Base-by-base conservation (phyloP, 306 rosid genomes). In the Herpetospermum pedunculosum region DNA sequence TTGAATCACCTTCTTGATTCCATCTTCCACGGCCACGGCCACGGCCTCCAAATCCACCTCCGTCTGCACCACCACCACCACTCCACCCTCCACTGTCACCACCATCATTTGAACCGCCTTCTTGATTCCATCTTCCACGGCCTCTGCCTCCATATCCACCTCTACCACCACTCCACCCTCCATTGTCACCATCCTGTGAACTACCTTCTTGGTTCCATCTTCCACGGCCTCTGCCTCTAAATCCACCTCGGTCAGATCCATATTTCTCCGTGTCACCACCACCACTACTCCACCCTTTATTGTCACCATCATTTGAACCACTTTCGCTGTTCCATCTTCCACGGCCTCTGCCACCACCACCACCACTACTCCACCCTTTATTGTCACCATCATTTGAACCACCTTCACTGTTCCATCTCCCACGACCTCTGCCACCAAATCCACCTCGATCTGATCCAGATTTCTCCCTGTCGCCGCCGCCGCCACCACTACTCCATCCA, bases 301-400 rank as follows among this genome's bases (percentile, higher is more conserved):
- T 35, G 10, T 34, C 60, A 35, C 80, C 75, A 54, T 78, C 80
- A 79, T 67, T 83, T 89, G 89, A 85, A 78, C 83, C 80, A 41
- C 92, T 87, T 69, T 79, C 62, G 32, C 80, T 85, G 76, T 80
- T 92, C 83, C 84, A 74, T 83, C 96, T 85, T 72, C 96, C 97
- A 28, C 85, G 82, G 69, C 91, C 96, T 47, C 97, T 68, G 72
- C 90, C 88, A 23, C 89, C 86, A 57, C 87, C 86, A 50, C 78
- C 82, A 28, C 65, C 2, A 58, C 59, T 85, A 53, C 78, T 85
- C 86, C 89, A 80, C 7, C 87, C 88, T 29, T 49, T 84, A 52
- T 21, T 35, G 10, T 34, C 60, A 35, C 80, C 75, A 54, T 78
- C 80, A 79, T 67, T 83, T 89, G 89, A 85, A 78, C 83, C 80